Evolutionary conservation across 1,284 basidiomycete species (phyloP).

Genomic region (Cryptococcus sp.): DNA sequence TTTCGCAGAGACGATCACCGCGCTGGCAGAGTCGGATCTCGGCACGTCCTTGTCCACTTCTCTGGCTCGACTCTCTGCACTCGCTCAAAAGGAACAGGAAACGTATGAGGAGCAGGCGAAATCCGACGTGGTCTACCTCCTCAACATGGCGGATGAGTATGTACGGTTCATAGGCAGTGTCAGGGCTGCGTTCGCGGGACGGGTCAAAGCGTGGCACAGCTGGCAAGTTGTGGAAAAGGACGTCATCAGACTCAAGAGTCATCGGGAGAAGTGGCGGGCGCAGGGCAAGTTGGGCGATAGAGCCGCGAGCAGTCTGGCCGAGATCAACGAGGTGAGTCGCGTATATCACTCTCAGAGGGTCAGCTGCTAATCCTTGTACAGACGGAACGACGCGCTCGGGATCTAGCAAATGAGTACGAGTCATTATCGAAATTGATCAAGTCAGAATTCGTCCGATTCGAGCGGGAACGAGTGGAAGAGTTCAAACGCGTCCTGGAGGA

Average conservation of each 20-base stretch:
- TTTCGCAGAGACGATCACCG: conserved; percentile 67
- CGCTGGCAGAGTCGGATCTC: conserved; percentile 72
- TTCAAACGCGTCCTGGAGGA: conserved; percentile 46
- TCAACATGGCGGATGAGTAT: conserved; percentile 85
- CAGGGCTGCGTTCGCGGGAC: conserved; percentile 79
- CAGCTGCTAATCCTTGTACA: conserved; percentile 47
- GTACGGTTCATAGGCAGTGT: conserved; percentile 87
- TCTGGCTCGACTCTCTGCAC: conserved; percentile 68
- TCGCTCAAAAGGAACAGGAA: conserved; percentile 71
- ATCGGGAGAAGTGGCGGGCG: conserved; percentile 76
- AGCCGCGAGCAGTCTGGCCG: conserved; percentile 58
- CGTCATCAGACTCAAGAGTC: conserved; percentile 67
- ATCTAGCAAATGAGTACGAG: conserved; percentile 84
- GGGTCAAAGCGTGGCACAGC: conserved; percentile 75
- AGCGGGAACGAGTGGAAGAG: conserved; percentile 80
- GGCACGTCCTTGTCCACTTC: conserved; percentile 70
- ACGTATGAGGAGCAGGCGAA: conserved; percentile 70
- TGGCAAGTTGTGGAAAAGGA: conserved; percentile 82
- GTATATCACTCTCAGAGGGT: not conserved
- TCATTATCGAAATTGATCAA: conserved; percentile 84
- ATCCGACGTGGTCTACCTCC: conserved; percentile 72
- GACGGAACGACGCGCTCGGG: conserved; percentile 80
- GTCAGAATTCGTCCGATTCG: conserved; percentile 87
- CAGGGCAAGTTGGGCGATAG: conserved; percentile 62
- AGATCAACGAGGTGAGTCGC: conserved; percentile 71